Base-by-base conservation (phyloP, 2,329 filamentous ascomycete species). In the Ilyonectria robusta region DNA sequence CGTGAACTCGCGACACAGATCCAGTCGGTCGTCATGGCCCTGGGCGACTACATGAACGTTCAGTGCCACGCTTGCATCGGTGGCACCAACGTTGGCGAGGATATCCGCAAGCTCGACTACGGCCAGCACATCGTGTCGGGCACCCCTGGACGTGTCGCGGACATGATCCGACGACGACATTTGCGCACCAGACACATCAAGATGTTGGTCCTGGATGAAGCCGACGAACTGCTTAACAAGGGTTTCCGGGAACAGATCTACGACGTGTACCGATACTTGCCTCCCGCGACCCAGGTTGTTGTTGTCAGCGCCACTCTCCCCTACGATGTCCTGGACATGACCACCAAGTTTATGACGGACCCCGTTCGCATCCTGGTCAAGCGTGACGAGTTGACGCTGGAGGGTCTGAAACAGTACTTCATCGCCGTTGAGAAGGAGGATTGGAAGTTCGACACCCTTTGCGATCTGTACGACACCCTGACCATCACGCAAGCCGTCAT, bases 31-130 rank as follows among this genome's bases (percentile, higher is more conserved):
- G 93, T 99, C 75, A 97, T 98, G 91, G 96, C 96, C n/a, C 89
- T 99, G n/a, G 96, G 96, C 72, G 96, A 99, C 83, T 99, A 98
- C 87, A 98, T 99, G 96, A 98, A 98, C 79, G 94, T 99, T 4
- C 95, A 99, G 83, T 99, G 96, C 84, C 96, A 99, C 78, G 95
- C 96, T 66, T 99, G 96, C 83, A 98, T 99, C 77, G 96, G 96
- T 74, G 96, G 96, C 67, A 99, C 96, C 73, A 98, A 97, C 78
- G 95, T 99, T 42, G 94, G 96, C 75, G 96, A 98, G 80, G 96
- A 99, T 79, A 99, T 99, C 75, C 92, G 94, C 81, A 97, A 97
- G 84, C 93, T 99, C 69, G 94, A 98, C 81, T 96, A 98, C 77
- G 96, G 96, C 70, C 96, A 97, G 82, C 96, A 99, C 79, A 95